A percentile compares a stretch with the other conserved stretches of the same genome.
Evolutionary conservation across 2,329 filamentous ascomycete species (phyloP).

Genomic region (Epichloe gansuensis): DNA sequence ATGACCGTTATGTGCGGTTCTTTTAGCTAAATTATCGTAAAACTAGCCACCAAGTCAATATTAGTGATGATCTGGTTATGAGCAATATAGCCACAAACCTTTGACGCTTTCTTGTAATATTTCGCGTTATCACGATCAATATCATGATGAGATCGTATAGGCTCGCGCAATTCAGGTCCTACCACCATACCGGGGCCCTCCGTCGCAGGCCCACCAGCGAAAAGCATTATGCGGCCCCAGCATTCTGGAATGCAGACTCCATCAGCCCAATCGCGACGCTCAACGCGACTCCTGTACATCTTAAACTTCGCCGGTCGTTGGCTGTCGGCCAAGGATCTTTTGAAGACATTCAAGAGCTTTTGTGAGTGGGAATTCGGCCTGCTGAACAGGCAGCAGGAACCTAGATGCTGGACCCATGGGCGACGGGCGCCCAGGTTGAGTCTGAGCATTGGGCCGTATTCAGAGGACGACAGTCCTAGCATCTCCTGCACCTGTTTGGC

Average conservation of each 20-base stretch:
- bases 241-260: slow-evolving; percentile 91
- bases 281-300: slow-evolving; percentile 92
- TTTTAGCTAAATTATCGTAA: slow-evolving; percentile 87
- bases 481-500: slow-evolving; percentile 99
- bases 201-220: slow-evolving; percentile 86
- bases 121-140: slow-evolving; percentile 99
- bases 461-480: slow-evolving; percentile 69
- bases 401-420: slow-evolving; percentile 72
- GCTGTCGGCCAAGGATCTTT: slow-evolving; percentile 94
- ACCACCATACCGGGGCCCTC: slow-evolving; percentile 97
- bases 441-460: slow-evolving; percentile 62
- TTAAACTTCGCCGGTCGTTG: slow-evolving; percentile 77
- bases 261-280: slow-evolving; percentile 88
- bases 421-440: slow-evolving; percentile 62
- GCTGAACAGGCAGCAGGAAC: slow-evolving; percentile 86
- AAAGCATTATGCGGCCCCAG: slow-evolving; percentile 95
- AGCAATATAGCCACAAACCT: slow-evolving; percentile 41
- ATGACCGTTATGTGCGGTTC: slow-evolving; percentile 91
- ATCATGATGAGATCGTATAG: slow-evolving; percentile 95
- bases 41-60: slow-evolving; percentile 42
- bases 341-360: slow-evolving; percentile 92
- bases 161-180: slow-evolving; percentile 86
- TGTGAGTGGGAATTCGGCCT: slow-evolving; percentile 94
- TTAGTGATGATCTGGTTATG: background rate
- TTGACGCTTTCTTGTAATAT: slow-evolving; percentile 98